A percentile compares a stretch with the other conserved stretches of the same genome.
Evolutionary conservation across 23 red algal genomes (phyloP).

Genomic region (Pyropia yezoensis): DNA sequence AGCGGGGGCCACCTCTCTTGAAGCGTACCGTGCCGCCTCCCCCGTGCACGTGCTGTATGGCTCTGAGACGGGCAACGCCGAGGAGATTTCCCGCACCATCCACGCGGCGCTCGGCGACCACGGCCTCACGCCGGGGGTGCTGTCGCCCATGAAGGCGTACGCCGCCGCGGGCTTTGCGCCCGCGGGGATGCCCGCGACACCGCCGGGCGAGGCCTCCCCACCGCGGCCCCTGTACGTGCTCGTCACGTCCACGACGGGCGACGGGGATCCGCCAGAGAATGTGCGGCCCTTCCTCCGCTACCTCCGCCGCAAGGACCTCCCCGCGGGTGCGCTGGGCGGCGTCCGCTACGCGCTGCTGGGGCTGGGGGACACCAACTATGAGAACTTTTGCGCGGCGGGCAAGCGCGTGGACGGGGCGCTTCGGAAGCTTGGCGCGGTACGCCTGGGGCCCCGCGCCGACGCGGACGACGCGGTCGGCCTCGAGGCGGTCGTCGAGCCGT

Average conservation of each 20-base stretch:
- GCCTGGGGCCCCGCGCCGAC: conserved; percentile 41
- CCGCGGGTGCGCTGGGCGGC: conserved; percentile 12
- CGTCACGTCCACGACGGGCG: conserved; percentile 84
- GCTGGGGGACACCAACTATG: conserved; percentile 83
- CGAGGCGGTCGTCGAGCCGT: conserved; percentile 67
- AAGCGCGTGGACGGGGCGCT: conserved; percentile 49
- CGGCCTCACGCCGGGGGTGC: conserved; percentile 17
- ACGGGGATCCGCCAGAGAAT: conserved; percentile 78
- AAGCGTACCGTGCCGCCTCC: background rate
- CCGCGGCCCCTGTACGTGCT: conserved; percentile 37
- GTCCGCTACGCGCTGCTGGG: conserved; percentile 53
- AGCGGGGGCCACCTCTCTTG: too few species aligned
- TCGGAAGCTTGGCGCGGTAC: conserved; percentile 36
- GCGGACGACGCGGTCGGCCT: conserved; percentile 72
- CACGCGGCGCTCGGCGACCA: conserved; percentile 22
- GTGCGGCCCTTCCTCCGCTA: conserved; percentile 54
- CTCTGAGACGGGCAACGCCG: conserved; percentile 62
- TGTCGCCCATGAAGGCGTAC: conserved; percentile 34
- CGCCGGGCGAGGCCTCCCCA: background rate
- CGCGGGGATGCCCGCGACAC: background rate
- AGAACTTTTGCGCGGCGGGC: conserved; percentile 76
- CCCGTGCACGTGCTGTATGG: conserved; percentile 58
- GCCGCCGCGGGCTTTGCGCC: conserved; percentile 23
- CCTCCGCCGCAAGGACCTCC: conserved; percentile 33
- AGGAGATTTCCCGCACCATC: conserved; percentile 65